These are phyloP conservation scores for Gossypium schwendimanii DNA, from an alignment of 441 rosid genomes.

Conservation along the genomic window DNA sequence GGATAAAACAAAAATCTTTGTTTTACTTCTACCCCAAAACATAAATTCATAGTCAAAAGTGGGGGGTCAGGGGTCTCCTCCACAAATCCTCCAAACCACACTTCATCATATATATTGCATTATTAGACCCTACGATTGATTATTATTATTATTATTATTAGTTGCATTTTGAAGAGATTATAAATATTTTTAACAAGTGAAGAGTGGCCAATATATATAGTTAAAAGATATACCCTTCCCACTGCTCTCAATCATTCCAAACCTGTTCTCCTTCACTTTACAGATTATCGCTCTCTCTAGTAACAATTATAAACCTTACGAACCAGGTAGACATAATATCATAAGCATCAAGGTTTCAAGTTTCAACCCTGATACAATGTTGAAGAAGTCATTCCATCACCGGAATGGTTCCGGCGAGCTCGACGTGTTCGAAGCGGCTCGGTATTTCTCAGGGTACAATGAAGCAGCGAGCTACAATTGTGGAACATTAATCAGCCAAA, in stretches of 20 bases:
- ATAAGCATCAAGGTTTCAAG: conserved; percentile 5
- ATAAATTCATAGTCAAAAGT: conserved; percentile 25
- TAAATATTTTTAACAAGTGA: too few species aligned
- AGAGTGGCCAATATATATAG: too few species aligned
- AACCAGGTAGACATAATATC: not conserved
- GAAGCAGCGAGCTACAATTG: conserved; percentile 27
- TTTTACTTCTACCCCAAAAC: conserved; percentile 21
- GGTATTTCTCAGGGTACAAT: conserved; percentile 71
- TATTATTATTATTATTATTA: not conserved
- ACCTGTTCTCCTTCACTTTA: conserved; percentile 20
- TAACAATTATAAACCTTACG: not conserved
- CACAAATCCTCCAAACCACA: conserved; percentile 20
- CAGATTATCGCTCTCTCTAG: not conserved
- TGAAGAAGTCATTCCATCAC: conserved; percentile 41
- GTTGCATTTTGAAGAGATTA: not conserved
- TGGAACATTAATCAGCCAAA: conserved; percentile 24
- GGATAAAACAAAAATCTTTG: conserved; percentile 25
- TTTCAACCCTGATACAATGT: conserved; percentile 35
- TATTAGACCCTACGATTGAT: conserved; percentile 21
- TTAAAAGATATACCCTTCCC: conserved; percentile 11
- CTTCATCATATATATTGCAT: conserved; percentile 22
- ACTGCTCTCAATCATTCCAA: conserved; percentile 43
- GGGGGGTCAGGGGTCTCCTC: conserved; percentile 5
- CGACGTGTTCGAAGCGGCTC: conserved; percentile 82
- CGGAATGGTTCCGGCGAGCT: conserved; percentile 74